Base-by-base conservation (phyloP, 2,329 filamentous ascomycete species). In the Penicillium griseofulvum region DNA sequence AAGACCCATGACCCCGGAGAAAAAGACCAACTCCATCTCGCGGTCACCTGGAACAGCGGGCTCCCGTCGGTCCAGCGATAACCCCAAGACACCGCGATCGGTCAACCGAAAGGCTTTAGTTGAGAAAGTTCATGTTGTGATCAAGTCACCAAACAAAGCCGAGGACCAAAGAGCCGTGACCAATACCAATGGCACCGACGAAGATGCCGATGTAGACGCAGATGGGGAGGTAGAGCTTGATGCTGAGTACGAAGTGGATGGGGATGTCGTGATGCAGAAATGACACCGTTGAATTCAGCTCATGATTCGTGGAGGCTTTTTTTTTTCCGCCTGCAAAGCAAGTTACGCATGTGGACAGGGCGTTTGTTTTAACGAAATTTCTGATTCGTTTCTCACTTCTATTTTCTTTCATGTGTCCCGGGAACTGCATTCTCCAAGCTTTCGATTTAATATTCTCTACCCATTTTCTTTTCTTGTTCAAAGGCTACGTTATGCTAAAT, bases 221-320 rank as follows among this genome's bases (percentile, higher is more conserved):
- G 69, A 71, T 43, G 63, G 64, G 4, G 69, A 71, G 39, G 62
- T 62, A 1, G 67, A 71, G 51, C 62, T 60, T 22, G 63, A 63
- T 42, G 61, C 49, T n/a, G 60, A 65, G 39, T 65, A 63, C 34
- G 63, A 65, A 44, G 55, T 63, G 39, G 64, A 65, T 48, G 65
- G 57, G 26, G 67, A 67, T 48, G 57, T 64, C 34, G 65, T 68
- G 43, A 71, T 71, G 69, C 65, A 67, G 50, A 60, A 62, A 60
- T 71, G 57, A 70, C 52, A 19, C 46, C 9, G 33, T 44, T 45
- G 43, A 43, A 31, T 31, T 31, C 29, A 19, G 34, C 24, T 52
- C 38, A 49, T 49, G 54, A 49, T 53, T 43, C 29, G 46, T 38
- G 43, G 28, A n/a, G 26, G n/a, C 5, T 5, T 41, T 38, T 41